phyloP scores from a whole-genome alignment of 306 rosid species.

The Cucurbita maxima region DNA sequence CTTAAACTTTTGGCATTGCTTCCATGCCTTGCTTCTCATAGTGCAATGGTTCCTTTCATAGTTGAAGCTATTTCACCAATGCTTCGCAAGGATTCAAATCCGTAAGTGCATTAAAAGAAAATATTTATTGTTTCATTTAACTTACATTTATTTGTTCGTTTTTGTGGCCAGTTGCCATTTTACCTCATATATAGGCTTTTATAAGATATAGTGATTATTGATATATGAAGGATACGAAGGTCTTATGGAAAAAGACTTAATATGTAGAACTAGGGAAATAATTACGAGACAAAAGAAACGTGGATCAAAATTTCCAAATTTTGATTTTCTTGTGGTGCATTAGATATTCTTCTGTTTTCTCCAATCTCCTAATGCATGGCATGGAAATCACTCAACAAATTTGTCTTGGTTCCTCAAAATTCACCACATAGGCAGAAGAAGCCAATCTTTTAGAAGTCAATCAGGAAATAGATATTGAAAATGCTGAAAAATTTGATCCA shows the following conservation, averaged over 20 bases:
- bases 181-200: background rate
- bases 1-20: slow-evolving; percentile 60
- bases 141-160: background rate
- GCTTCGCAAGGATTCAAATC: slow-evolving; percentile 65
- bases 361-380: too few species aligned
- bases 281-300: background rate
- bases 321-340: background rate
- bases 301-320: background rate
- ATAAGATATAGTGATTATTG: background rate
- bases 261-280: background rate
- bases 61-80: slow-evolving; percentile 81
- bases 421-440: too few species aligned
- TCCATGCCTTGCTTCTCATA: slow-evolving; percentile 80
- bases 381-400: too few species aligned
- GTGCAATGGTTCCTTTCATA: slow-evolving; percentile 73
- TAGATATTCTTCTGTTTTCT: too few species aligned
- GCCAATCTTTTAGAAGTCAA: too few species aligned
- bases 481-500: too few species aligned
- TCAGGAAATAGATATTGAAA: too few species aligned
- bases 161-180: background rate
- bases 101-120: slow-evolving; percentile 33
- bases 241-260: background rate
- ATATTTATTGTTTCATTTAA: background rate
- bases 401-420: too few species aligned
- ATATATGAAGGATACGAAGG: background rate